Conservation (phyloP, 2,329 filamentous ascomycete species). For the Zelopaecilomyces penicillatus region DNA sequence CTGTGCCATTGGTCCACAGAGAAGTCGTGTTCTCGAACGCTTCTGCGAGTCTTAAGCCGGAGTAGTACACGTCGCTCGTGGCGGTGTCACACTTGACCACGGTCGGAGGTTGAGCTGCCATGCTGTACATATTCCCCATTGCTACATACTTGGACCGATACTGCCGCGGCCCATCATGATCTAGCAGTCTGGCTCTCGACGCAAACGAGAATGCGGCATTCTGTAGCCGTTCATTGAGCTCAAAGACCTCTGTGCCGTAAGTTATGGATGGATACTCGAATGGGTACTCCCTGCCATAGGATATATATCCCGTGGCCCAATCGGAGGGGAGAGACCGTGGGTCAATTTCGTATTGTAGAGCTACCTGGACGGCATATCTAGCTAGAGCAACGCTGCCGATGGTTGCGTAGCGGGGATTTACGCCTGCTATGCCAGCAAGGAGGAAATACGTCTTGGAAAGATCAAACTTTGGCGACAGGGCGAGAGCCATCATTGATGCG, state of each 20-base stretch:
- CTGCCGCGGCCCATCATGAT: constrained; percentile 36
- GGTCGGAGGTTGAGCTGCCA: constrained; percentile 39
- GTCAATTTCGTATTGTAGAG: constrained; percentile 69
- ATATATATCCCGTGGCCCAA: constrained; percentile 61
- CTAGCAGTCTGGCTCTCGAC: constrained; percentile 40
- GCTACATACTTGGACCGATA: constrained; percentile 48
- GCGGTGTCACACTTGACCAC: constrained; percentile 59
- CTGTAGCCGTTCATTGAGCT: constrained; percentile 52
- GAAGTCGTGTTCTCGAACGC: constrained; percentile 57
- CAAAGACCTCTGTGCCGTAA: constrained; percentile 64
- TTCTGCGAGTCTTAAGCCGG: constrained; percentile 49
- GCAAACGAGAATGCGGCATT: constrained; percentile 45
- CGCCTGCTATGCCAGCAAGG: constrained; percentile 63
- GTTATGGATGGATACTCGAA: constrained; percentile 47
- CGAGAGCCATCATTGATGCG: constrained; percentile 52
- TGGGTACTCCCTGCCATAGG: constrained; percentile 49
- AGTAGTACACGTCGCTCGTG: constrained; percentile 66
- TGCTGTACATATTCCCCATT: constrained; percentile 29
- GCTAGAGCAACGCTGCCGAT: constrained; percentile 59
- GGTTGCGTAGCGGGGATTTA: constrained; percentile 60
- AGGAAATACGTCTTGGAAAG: constrained; percentile 62
- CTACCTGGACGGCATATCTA: constrained; percentile 64
- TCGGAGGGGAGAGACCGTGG: constrained; percentile 56
- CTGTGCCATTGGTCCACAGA: constrained; percentile 59
- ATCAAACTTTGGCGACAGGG: constrained; percentile 55